Evolutionary conservation across 2,329 filamentous ascomycete species (phyloP), one percentile per base, ranked within the genome.

Genomic region (Botrytis pseudocinerea): DNA sequence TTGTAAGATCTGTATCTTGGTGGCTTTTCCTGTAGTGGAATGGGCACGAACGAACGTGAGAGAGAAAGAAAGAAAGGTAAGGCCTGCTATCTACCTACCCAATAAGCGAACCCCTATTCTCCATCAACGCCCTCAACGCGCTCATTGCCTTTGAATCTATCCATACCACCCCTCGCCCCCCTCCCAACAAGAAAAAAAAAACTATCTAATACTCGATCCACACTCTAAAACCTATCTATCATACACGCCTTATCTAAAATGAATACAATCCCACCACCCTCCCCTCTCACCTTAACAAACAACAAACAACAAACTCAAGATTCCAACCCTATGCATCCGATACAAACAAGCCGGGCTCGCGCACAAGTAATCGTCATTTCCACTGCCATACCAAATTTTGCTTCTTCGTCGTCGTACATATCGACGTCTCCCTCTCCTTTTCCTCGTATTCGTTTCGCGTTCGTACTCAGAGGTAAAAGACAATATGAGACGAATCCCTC

Each of bases 101-200:
- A 35, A 48, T 38, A 65, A 65, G 62, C 62, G 62, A 65, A 28
- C 62, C 62, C 62, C 62, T 48, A 35, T 48, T 46, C 7, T 7
- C 2, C 12, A 62, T 38, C 60, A 18, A 4, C n/a, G 20, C 20
- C 5, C 35, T 38, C 60, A 18, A 4, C 18, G n/a, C n/a, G n/a
- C n/a, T n/a, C n/a, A n/a, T n/a, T n/a, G 20, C 20, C 9, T 5
- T 16, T 2, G 14, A 46, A 32, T 22, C 38, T 60, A 25, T 48
- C 20, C 20, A 22, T 12, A 22, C 16, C 20, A 10, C 10, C n/a
- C 18, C 20, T 25, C n/a, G n/a, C n/a, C 18, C 22, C 14, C 32
- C 5, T 38, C 35, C 6, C 35, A 38, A 38, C 8, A 35, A 35
- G 35, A 57, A 18, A 42, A 54, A 25, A n/a, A n/a, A n/a, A n/a